Base-by-base conservation (phyloP, 192 early-diverging fungal genomes). In the Globomyces pollinis-pini region DNA sequence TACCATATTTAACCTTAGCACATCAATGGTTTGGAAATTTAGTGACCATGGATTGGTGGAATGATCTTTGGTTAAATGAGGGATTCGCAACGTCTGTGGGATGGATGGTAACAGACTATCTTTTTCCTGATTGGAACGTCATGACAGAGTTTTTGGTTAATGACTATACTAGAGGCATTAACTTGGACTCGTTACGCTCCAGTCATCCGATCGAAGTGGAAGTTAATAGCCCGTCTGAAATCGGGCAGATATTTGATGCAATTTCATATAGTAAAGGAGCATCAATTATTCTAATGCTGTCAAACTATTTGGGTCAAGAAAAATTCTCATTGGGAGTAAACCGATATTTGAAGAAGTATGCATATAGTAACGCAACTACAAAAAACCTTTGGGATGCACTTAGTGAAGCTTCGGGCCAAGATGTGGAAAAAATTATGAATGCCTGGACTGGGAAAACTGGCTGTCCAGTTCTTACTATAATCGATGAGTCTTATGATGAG, bases 1-100 rank as follows among this genome's bases (percentile, higher is more conserved):
- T 15, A 39, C n/a, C 38, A 39, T n/a, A 39, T 39, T 39, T n/a
- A 39, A n/a, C n/a, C n/a, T 24, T 47, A 4, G 36, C 42, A 23
- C 36, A 59, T 26, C 86, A 87, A 69, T 86, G 84, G 84, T 92
- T 92, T 47, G 90, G 90, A 43, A 92, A 92, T 69, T 64, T 92
- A 53, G 88, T 90, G 8, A 92, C 89, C 9, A 90, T 89, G 86
- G 84, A 39, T 60, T 91, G 89, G 88, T 90, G 89, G 89, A 84
- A 71, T 60, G 78, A 85, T 49, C 76, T 91, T 52, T 91, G 89
- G 89, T 71, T 92, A 64, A 92, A 92, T 60, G 90, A 92, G 67
- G 88, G 88, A 24, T 92, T 92, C 68, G 90, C 90, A 26, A 91
- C 90, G 4, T 92, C 89, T 86, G 88, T 88, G 12, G 89, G 88